phyloP scores from a whole-genome alignment of 1,284 basidiomycete species.

The Ganoderma lucidum region DNA sequence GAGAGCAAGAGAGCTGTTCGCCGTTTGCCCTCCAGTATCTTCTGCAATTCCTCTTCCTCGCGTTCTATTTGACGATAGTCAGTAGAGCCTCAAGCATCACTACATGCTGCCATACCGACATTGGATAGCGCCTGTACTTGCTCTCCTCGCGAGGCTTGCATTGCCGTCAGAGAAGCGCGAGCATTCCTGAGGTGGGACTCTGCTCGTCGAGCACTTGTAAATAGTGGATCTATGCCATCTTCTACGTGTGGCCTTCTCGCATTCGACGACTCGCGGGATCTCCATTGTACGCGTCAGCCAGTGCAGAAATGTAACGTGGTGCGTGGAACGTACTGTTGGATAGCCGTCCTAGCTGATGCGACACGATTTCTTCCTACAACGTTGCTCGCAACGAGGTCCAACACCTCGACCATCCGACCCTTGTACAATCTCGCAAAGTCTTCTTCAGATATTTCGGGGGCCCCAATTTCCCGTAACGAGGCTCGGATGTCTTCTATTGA shows the following conservation, averaged over 20 bases:
- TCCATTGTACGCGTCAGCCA: not conserved
- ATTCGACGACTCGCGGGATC: conserved; percentile 4
- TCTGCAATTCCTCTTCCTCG: conserved; percentile 19
- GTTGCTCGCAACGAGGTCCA: conserved; percentile 26
- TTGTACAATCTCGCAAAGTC: conserved; percentile 31
- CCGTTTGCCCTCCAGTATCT: conserved; percentile 22
- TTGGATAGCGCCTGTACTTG: not conserved
- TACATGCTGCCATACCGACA: not conserved
- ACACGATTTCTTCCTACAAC: conserved; percentile 24
- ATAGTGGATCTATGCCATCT: conserved; percentile 17
- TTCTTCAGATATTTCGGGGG: conserved; percentile 10
- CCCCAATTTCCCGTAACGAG: not conserved
- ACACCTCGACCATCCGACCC: conserved; percentile 29
- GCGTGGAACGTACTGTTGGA: conserved; percentile 26
- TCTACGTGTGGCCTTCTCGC: not conserved
- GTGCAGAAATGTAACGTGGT: not conserved
- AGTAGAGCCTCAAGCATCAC: too few species aligned
- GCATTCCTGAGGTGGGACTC: conserved; percentile 22
- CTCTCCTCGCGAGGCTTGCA: conserved; percentile 12
- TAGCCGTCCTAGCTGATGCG: conserved; percentile 12
- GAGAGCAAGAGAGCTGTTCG: conserved; percentile 20
- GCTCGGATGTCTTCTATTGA: not conserved
- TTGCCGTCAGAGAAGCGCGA: conserved; percentile 9
- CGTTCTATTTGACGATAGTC: conserved; percentile 15
- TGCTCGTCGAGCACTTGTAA: conserved; percentile 17